A percentile compares a stretch with the other conserved stretches of the same genome.
phyloP scores from a whole-genome alignment of 306 rosid species.

The Casuarina glauca region DNA sequence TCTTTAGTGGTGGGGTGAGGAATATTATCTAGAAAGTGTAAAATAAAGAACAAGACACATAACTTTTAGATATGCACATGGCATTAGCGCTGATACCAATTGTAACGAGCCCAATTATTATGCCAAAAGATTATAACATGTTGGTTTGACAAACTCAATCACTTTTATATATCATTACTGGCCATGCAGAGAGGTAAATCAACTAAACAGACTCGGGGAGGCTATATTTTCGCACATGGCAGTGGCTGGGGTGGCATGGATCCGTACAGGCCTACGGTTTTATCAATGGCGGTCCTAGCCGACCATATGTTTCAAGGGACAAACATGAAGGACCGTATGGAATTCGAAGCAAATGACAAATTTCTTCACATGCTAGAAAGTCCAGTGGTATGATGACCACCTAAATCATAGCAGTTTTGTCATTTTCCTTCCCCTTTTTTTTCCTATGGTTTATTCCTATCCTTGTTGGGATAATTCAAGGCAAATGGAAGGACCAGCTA shows the following conservation, averaged over 20 bases:
- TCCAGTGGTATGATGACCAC: not conserved
- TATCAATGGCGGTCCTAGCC: not conserved
- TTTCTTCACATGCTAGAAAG: slow-evolving; percentile 4
- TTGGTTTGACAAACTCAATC: not conserved
- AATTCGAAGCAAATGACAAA: not conserved
- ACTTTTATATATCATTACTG: not conserved
- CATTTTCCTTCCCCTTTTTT: not conserved
- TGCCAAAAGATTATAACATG: too few relatives aligned
- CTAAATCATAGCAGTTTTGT: not conserved
- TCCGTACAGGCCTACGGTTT: not conserved
- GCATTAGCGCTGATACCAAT: too few relatives aligned
- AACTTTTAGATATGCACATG: not conserved
- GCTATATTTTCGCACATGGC: slow-evolving; percentile 3
- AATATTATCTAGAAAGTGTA: not conserved
- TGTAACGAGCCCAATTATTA: too few relatives aligned
- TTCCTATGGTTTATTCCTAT: not conserved
- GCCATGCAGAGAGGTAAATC: slow-evolving; percentile 6
- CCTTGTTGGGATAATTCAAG: slow-evolving; percentile 2
- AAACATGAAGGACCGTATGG: not conserved
- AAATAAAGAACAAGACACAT: not conserved
- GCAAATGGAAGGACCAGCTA: not conserved
- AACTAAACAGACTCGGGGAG: slow-evolving; percentile 13
- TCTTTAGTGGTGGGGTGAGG: not conserved
- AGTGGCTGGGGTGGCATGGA: not conserved
- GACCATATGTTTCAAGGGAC: slow-evolving; percentile 9